A percentile compares a stretch with the other conserved stretches of the same genome.
Conservation (phyloP, 1,139 yeast species). For the Nematodospora anomalae region DNA sequence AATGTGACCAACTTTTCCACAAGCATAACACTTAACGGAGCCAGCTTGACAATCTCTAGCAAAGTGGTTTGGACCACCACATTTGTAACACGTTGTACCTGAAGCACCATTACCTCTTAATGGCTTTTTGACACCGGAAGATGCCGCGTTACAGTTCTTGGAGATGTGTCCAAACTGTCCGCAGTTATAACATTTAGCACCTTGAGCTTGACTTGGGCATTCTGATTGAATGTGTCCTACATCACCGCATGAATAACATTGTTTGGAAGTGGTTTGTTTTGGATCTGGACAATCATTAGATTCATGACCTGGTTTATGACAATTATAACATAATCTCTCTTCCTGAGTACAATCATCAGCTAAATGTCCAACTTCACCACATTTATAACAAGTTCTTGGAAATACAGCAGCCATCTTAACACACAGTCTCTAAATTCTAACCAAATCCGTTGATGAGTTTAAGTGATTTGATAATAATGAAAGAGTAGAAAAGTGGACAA, state of each 20-base stretch:
- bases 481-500: not conserved
- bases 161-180: constrained; percentile 84
- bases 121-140: constrained; percentile 19
- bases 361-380: constrained; percentile 91
- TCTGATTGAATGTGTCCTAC: constrained; percentile 70
- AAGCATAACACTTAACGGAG: constrained; percentile 79
- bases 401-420: constrained; percentile 57
- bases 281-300: constrained; percentile 86
- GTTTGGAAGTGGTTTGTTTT: constrained; percentile 78
- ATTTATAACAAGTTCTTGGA: constrained; percentile 87
- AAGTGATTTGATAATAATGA: too few species aligned
- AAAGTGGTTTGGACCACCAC: constrained; percentile 92
- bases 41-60: constrained; percentile 88
- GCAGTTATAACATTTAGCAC: constrained; percentile 53
- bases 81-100: constrained; percentile 78
- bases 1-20: constrained; percentile 88
- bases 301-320: constrained; percentile 88
- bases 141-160: constrained; percentile 54
- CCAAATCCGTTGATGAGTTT: too few species aligned
- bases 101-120: constrained; percentile 17
- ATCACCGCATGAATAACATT: constrained; percentile 85
- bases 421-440: not conserved
- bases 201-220: constrained; percentile 56
- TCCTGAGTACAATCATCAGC: constrained; percentile 85
- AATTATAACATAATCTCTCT: constrained; percentile 89